A percentile compares a stretch with the other conserved stretches of the same genome.
These are phyloP conservation scores for Penicillium sp. DNA, from an alignment of 2,329 filamentous ascomycete genomes.

Conservation along the genomic window DNA sequence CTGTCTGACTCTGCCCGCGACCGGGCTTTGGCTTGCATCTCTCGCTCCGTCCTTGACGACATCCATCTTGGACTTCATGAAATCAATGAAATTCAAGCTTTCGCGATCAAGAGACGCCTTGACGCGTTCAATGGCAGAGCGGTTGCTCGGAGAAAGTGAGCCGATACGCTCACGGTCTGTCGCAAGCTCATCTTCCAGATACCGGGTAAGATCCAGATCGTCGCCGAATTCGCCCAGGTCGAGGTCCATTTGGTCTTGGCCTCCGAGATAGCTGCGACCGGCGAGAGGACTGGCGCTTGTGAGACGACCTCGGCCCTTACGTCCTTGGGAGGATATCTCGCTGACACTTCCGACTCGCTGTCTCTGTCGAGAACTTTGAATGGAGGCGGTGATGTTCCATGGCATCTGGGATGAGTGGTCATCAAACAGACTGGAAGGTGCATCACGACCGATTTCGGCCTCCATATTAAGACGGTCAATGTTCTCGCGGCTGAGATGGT, in stretches of 20 bases:
- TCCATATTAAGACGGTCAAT: constrained; percentile 34
- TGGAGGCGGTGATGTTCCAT: constrained; percentile 61
- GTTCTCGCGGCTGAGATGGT: constrained; percentile 30
- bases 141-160: constrained; percentile 43
- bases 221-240: constrained; percentile 22
- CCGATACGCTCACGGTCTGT: constrained; percentile 22
- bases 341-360: constrained; percentile 37
- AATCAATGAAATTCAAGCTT: constrained; percentile 60
- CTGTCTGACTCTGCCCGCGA: neutral
- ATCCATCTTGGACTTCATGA: constrained; percentile 49
- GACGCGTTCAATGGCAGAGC: neutral
- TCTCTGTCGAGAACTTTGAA: constrained; percentile 51
- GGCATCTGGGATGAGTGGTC: constrained; percentile 64
- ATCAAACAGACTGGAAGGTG: constrained; percentile 63
- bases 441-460: constrained; percentile 68
- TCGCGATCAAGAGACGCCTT: constrained; percentile 55
- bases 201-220: constrained; percentile 31
- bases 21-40: neutral
- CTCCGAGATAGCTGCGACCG: constrained; percentile 45
- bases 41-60: neutral
- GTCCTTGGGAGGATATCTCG: constrained; percentile 31
- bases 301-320: constrained; percentile 46
- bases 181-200: constrained; percentile 35
- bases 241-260: constrained; percentile 26
- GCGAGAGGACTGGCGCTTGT: constrained; percentile 60